These are phyloP conservation scores for Euphorbia schlechtendalii DNA, from an alignment of 441 rosid genomes.

Conservation along the genomic window DNA sequence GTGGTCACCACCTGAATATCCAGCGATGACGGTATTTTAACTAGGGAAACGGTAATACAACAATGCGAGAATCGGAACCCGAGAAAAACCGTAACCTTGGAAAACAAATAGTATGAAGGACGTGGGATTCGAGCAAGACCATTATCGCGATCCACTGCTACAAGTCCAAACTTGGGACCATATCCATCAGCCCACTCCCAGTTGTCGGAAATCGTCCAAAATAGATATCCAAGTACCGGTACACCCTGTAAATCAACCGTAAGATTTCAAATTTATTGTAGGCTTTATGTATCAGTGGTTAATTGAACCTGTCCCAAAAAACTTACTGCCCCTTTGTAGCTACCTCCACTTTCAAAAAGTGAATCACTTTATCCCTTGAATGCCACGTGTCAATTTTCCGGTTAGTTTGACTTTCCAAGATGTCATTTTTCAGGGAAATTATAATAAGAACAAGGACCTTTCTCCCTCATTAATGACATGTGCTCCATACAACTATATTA, in stretches of 20 bases:
- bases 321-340: too few relatives aligned
- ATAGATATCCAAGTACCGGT: slow-evolving; percentile 75
- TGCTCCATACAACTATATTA: too few relatives aligned
- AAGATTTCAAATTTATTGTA: slow-evolving; percentile 5
- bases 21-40: background rate
- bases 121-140: slow-evolving; percentile 64
- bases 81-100: slow-evolving; percentile 44
- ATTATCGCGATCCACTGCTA: slow-evolving; percentile 80
- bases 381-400: too few relatives aligned
- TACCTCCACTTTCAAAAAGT: too few relatives aligned
- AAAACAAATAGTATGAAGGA: slow-evolving; percentile 77
- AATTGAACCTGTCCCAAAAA: too few relatives aligned
- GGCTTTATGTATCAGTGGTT: too few relatives aligned
- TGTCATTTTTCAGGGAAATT: too few relatives aligned
- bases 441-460: too few relatives aligned
- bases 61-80: background rate
- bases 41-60: slow-evolving; percentile 2
- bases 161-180: slow-evolving; percentile 98
- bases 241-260: slow-evolving; percentile 53
- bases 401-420: too few relatives aligned
- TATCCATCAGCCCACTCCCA: slow-evolving; percentile 99
- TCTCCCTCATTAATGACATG: too few relatives aligned
- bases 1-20: slow-evolving; percentile 55
- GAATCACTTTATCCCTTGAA: too few relatives aligned
- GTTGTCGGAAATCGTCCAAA: slow-evolving; percentile 96